phyloP scores from a whole-genome alignment of 169 alveolate genomes.

The Cryptosporidium meleagridis region DNA sequence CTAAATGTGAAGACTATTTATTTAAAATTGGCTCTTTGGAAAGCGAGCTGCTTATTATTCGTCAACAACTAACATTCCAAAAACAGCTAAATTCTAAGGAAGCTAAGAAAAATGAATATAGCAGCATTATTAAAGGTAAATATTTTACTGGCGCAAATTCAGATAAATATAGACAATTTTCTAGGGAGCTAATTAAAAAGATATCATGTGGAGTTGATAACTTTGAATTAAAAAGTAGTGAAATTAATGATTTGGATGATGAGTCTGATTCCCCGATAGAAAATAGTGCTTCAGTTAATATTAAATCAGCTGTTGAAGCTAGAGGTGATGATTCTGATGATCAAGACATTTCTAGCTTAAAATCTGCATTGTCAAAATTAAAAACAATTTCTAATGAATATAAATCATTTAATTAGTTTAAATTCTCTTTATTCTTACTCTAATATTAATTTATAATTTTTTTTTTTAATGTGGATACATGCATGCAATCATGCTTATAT shows the following conservation, averaged over 20 bases:
- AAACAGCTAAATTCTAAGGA: conserved; percentile 35
- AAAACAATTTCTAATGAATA: conserved; percentile 47
- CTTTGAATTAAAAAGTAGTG: background rate
- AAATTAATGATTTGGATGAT: background rate
- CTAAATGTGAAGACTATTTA: conserved; percentile 49
- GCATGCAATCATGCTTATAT: conserved; percentile 9
- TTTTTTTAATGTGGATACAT: conserved; percentile 48
- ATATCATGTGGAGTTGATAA: background rate
- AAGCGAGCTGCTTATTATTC: conserved; percentile 46
- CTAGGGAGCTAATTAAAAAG: background rate
- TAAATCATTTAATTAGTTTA: conserved; percentile 1
- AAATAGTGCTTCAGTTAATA: background rate
- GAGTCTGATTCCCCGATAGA: conserved; percentile 11
- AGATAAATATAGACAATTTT: background rate
- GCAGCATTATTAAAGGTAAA: background rate
- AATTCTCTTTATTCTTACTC: background rate
- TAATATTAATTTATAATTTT: background rate
- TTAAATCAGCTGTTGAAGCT: background rate
- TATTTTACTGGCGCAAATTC: background rate
- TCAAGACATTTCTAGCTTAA: conserved; percentile 12
- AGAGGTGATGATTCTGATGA: conserved; percentile 26
- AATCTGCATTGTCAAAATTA: conserved; percentile 39
- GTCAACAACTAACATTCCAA: conserved; percentile 65
- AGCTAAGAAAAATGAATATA: background rate
- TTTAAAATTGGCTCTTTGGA: conserved; percentile 53